Base-by-base conservation (phyloP, 495 filamentous ascomycete genomes). In the Neurospora sublineolata region DNA sequence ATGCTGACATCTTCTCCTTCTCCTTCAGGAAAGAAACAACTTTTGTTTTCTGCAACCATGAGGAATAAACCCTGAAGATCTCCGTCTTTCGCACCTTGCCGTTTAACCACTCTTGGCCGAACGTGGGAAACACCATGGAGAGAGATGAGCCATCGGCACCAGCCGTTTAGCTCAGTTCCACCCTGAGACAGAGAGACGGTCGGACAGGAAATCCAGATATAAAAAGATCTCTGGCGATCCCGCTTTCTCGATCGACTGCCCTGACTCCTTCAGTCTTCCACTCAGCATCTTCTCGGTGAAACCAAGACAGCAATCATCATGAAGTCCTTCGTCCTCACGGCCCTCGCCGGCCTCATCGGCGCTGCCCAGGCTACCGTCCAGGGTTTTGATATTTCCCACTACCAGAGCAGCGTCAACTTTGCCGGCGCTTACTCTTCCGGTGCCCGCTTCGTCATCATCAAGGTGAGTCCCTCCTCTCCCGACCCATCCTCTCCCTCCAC, bases 391-490 rank as follows among this genome's bases (percentile, higher is more conserved):
- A 87, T 91, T 75, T 90, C 89, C 18, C 76, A 85, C 74, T 89
- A 88, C 70, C 88, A 90, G 75, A 72, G 79, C 33, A 86, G 64
- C 46, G 86, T 91, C 52, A 78, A 91, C 82, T 90, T 87, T 73
- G 76, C 78, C 1, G 80, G 77, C 20, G 89, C 88, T 3, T 88
- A 90, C 72, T 78, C 70, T 27, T 73, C 81, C 20, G 89, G 89
- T 27, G 86, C 87, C n/a, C 86, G 88, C 23, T 91, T 91, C 71
- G 89, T 89, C 73, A 89, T 90, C 58, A 89, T 91, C 82, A 91
- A 91, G 84, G 89, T 85, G 67, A 69, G 70, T 39, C 14, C 30
- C n/a, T 18, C 40, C 16, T 18, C 16, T 42, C 40, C 40, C 5
- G 4, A 33, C 33, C 33, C 33, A n/a, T 33, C 33, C 33, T 42